A percentile compares a stretch with the other conserved stretches of the same genome.
phyloP scores from a whole-genome alignment of 441 rosid genomes.

The Corymbia calophylla region DNA sequence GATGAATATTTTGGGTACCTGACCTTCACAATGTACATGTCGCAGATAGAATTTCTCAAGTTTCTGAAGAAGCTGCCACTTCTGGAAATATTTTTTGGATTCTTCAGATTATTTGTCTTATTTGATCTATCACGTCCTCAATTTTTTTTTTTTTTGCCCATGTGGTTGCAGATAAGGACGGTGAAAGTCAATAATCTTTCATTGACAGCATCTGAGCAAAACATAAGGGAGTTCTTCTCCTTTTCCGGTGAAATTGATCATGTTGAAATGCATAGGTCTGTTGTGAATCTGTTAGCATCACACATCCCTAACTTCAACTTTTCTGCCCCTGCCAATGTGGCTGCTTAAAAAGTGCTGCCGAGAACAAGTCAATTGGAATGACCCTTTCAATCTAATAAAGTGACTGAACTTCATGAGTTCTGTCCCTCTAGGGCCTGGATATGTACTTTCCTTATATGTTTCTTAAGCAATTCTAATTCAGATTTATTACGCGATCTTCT shows the following conservation, averaged over 20 bases:
- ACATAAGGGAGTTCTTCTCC: slow-evolving; percentile 61
- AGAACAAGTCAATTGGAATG: background rate
- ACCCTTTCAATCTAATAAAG: background rate
- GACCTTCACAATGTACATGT: background rate
- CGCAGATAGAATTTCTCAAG: background rate
- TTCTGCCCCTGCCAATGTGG: background rate
- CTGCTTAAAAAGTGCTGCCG: background rate
- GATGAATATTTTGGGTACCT: background rate
- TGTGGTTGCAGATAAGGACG: slow-evolving; percentile 32
- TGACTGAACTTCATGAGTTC: background rate
- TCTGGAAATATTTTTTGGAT: background rate
- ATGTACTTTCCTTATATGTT: background rate
- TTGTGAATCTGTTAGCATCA: background rate
- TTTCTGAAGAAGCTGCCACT: background rate
- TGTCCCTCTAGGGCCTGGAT: background rate
- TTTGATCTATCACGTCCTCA: background rate
- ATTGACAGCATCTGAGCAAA: slow-evolving; percentile 39
- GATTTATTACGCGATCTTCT: background rate
- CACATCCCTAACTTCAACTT: background rate
- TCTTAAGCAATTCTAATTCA: background rate
- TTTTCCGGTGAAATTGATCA: slow-evolving; percentile 61
- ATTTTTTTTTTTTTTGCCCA: background rate
- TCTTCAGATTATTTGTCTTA: background rate
- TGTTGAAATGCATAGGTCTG: slow-evolving; percentile 45
- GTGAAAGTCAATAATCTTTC: slow-evolving; percentile 56